These are phyloP conservation scores for Davidsoniella neocaledoniae DNA, from an alignment of 2,329 filamentous ascomycete species.

Conservation along the genomic window DNA sequence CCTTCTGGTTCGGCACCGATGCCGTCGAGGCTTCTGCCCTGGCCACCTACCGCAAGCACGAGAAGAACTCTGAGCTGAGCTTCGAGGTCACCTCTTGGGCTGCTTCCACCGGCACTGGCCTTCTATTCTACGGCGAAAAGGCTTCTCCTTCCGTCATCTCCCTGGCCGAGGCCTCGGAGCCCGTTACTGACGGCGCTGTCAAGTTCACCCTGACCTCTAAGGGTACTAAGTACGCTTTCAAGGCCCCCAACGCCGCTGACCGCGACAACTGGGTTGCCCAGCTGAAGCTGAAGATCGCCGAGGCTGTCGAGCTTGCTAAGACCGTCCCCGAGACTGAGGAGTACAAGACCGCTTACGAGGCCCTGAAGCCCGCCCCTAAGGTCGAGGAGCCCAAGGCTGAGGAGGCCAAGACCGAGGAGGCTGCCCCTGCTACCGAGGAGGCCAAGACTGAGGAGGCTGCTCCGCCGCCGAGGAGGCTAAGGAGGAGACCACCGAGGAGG, in stretches of 20 bases:
- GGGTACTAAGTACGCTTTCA: slow-evolving; percentile 87
- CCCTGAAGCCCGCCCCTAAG: slow-evolving; percentile 35
- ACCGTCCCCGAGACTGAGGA: slow-evolving; percentile 60
- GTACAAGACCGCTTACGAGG: slow-evolving; percentile 76
- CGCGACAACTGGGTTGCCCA: slow-evolving; percentile 86
- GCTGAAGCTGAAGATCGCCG: slow-evolving; percentile 63
- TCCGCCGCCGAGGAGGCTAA: slow-evolving; percentile 18
- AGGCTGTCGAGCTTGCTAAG: slow-evolving; percentile 68
- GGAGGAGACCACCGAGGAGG: slow-evolving; percentile 22
- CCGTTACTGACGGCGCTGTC: slow-evolving; percentile 55
- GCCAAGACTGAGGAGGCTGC: slow-evolving; percentile 19
- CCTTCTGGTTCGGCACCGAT: slow-evolving; percentile 73
- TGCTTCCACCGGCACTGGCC: slow-evolving; percentile 83
- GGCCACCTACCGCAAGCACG: slow-evolving; percentile 61
- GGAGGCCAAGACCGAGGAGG: slow-evolving; percentile 23
- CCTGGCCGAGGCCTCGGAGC: slow-evolving; percentile 54
- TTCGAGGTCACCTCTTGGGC: slow-evolving; percentile 80
- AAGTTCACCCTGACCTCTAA: slow-evolving; percentile 78
- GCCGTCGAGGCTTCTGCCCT: slow-evolving; percentile 60
- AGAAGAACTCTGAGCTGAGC: slow-evolving; percentile 62
- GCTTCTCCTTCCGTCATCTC: slow-evolving; percentile 64
- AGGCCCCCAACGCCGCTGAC: slow-evolving; percentile 56
- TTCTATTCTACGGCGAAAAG: slow-evolving; percentile 86
- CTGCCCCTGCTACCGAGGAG: slow-evolving; percentile 20
- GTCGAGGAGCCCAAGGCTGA: slow-evolving; percentile 26